phyloP scores from a whole-genome alignment of 768 basidiomycete genomes.

The Naganishia vishniacii region DNA sequence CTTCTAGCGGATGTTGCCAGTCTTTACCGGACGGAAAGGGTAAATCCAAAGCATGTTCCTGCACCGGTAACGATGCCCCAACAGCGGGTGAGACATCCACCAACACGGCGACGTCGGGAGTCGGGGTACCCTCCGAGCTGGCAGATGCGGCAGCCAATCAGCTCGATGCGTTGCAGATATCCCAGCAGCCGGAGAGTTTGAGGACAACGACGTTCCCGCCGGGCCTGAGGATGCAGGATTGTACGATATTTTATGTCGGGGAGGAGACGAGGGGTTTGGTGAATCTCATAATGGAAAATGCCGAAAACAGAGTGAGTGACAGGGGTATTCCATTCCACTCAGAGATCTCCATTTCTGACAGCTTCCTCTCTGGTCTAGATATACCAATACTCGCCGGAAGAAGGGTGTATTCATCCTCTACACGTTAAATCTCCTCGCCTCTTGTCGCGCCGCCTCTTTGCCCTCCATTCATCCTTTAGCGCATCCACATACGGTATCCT shows the following conservation, averaged over 20 bases:
- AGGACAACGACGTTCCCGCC: slow-evolving; percentile 39
- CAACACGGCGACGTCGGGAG: no score
- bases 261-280: slow-evolving; percentile 71
- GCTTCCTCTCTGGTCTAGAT: no score
- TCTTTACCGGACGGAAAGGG: no score
- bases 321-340: no score
- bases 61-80: no score
- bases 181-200: slow-evolving; percentile 23
- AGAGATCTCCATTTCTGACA: no score
- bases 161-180: background rate
- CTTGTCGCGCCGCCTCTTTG: slow-evolving; percentile 82
- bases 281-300: slow-evolving; percentile 79
- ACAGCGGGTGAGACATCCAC: no score
- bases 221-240: slow-evolving; percentile 44
- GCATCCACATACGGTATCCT: slow-evolving; percentile 93
- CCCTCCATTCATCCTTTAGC: slow-evolving; percentile 79
- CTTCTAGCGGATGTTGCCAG: no score
- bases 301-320: slow-evolving; percentile 56
- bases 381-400: slow-evolving; percentile 66
- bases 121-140: no score
- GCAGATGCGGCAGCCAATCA: no score
- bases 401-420: slow-evolving; percentile 55
- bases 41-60: no score
- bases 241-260: slow-evolving; percentile 62
- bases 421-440: slow-evolving; percentile 69